Conservation (phyloP, 2,329 filamentous ascomycete genomes). For the Colletotrichum sp. region DNA sequence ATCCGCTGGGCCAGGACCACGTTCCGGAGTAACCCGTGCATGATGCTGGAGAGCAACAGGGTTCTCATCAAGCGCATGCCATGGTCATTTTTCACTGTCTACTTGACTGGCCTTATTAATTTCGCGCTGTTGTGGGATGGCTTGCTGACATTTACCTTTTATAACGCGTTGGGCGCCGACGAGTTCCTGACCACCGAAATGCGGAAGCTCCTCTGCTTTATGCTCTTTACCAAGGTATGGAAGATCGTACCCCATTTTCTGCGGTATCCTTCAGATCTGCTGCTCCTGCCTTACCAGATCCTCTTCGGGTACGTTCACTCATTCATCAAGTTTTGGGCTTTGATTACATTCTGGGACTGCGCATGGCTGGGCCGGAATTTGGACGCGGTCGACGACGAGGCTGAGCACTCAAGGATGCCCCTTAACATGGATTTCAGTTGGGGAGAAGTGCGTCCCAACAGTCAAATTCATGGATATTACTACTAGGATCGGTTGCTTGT, state of each 20-base stretch:
- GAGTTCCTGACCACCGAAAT: background rate
- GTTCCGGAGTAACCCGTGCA: constrained; percentile 59
- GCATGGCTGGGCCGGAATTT: constrained; percentile 47
- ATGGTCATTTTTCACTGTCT: constrained; percentile 62
- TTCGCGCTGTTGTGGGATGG: constrained; percentile 60
- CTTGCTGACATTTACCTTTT: constrained; percentile 37
- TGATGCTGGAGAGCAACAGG: constrained; percentile 35
- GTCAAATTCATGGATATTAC: background rate
- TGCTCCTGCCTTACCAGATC: constrained; percentile 53
- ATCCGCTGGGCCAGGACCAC: constrained; percentile 63
- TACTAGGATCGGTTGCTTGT: background rate
- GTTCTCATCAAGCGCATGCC: constrained; percentile 36
- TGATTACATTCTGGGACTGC: constrained; percentile 55
- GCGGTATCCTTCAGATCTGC: constrained; percentile 55
- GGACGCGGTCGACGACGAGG: constrained; percentile 20
- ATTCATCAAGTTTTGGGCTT: constrained; percentile 60
- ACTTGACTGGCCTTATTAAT: constrained; percentile 57
- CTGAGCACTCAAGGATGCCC: background rate
- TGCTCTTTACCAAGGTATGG: constrained; percentile 59
- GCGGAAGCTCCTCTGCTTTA: constrained; percentile 41
- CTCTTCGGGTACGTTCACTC: constrained; percentile 63
- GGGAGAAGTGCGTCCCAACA: background rate
- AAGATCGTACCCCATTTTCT: constrained; percentile 60
- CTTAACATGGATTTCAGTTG: background rate
- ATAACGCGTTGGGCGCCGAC: background rate